Evolutionary conservation across 2,329 filamentous ascomycete genomes (phyloP), one percentile per base, ranked within the genome.

Genomic region (Phialophora tarda): DNA sequence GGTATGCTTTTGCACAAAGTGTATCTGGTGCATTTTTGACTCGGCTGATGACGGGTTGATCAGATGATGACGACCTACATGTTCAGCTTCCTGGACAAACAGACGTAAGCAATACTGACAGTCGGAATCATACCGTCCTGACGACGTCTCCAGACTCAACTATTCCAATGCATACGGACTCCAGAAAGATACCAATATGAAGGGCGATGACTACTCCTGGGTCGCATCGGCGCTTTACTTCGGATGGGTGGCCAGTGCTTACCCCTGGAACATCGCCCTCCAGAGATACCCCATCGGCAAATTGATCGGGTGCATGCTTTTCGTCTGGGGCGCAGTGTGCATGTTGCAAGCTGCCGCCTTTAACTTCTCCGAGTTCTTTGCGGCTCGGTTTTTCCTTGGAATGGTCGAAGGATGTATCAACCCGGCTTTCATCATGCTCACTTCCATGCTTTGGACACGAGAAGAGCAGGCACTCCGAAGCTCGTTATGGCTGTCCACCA

Each of bases 301-400:
- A 74, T 84, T 86, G 69, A 76, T 86, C 1, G 83, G 82, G 1
- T 76, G 77, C 38, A 86, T 86, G 69, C 87, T 89, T 66, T 85
- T 88, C 66, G 60, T 75, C 41, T 79, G 78, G 79, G 81, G 81
- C 0, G 76, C 80, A 26, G 82, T 84, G 59, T 76, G 84, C 56
- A 82, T 83, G 78, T 75, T 82, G 7, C 81, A 83, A 74, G 82
- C 82, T n/a, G 84, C 80, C 41, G 23, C 86, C 72, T 84, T 72
- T 5, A 79, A 77, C 61, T 84, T 83, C 62, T 75, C 74, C 0
- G 78, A 80, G 0, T 73, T 84, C 14, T 78, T 78, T 0, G 74
- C 78, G 0, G 81, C 78, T 21, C 78, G 82, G 0, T 82, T 83
- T 64, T 73, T 84, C 2, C 74, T 84, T 0, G 82, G 82, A 1